Evolutionary conservation across 352 stramenopile genomes (phyloP).

Genomic region (Phytophthora melonis): DNA sequence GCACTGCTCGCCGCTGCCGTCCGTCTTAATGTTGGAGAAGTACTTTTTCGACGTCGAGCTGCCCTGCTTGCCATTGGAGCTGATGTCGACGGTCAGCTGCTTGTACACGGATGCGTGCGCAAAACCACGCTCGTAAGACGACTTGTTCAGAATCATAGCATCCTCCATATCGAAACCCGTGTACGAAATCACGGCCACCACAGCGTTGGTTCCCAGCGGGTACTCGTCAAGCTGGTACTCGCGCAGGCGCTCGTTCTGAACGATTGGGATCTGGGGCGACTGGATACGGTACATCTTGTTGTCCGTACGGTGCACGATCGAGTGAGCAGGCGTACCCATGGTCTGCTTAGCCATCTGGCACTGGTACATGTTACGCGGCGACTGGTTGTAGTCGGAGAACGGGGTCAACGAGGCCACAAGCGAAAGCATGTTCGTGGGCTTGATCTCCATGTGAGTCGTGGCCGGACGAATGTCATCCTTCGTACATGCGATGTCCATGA

Average conservation of each 20-base stretch:
- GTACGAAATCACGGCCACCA: slow-evolving; percentile 99
- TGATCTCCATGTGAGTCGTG: slow-evolving; percentile 99
- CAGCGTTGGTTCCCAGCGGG: slow-evolving; percentile 98
- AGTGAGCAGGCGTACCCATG: slow-evolving; percentile 99
- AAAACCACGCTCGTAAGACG: slow-evolving; percentile 98
- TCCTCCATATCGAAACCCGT: slow-evolving; percentile 98
- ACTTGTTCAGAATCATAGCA: slow-evolving; percentile 99
- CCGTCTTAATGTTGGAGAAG: slow-evolving; percentile 94
- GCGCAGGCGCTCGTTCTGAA: slow-evolving; percentile 96
- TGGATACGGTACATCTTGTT: slow-evolving; percentile 99
- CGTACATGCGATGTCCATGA: slow-evolving; percentile 98
- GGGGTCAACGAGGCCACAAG: slow-evolving; percentile 98
- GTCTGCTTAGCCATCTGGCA: slow-evolving; percentile 99
- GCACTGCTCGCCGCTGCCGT: slow-evolving; percentile 69
- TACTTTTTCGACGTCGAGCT: slow-evolving; percentile 84
- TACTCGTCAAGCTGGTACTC: slow-evolving; percentile 99
- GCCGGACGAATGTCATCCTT: slow-evolving; percentile 95
- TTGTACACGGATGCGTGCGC: slow-evolving; percentile 99
- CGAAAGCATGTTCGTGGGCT: slow-evolving; percentile 99
- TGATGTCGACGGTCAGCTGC: slow-evolving; percentile 95
- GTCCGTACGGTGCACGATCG: slow-evolving; percentile 95
- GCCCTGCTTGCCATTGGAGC: slow-evolving; percentile 70
- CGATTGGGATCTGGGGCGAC: slow-evolving; percentile 98
- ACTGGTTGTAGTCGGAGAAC: slow-evolving; percentile 99
- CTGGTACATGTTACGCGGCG: slow-evolving; percentile 99